Conservation (phyloP, 306 rosid species). For the Arachis hypogaea region DNA sequence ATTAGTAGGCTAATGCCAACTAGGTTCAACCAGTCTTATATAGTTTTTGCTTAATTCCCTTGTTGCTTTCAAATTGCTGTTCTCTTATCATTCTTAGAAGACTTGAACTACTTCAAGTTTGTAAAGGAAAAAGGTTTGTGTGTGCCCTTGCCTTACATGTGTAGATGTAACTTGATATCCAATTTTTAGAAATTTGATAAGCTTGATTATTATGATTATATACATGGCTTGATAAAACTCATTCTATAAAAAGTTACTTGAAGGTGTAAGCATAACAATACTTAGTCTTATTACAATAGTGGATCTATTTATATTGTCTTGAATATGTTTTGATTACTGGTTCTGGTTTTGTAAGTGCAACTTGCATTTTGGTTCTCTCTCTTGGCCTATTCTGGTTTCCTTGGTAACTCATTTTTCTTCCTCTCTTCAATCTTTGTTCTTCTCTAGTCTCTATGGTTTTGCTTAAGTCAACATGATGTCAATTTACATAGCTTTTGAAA, state of each 20-base stretch:
- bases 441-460: conserved; percentile 19
- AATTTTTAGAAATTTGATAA: no score
- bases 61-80: conserved; percentile 33
- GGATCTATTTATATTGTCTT: not conserved
- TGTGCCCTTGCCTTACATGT: not conserved
- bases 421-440: not conserved
- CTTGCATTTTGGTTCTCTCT: conserved; percentile 23
- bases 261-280: no score
- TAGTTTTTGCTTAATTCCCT: conserved; percentile 28
- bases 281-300: no score
- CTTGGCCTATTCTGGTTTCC: conserved; percentile 3
- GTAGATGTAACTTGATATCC: no score
- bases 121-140: conserved; percentile 26
- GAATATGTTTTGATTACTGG: conserved; percentile 28
- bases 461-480: conserved; percentile 29
- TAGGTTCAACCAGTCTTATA: conserved; percentile 18
- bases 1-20: conserved; percentile 35
- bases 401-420: conserved; percentile 8
- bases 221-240: no score
- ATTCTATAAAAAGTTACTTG: no score
- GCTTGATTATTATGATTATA: no score
- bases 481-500: conserved; percentile 6
- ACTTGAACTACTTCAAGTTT: conserved; percentile 32
- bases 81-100: conserved; percentile 31
- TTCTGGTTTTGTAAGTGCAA: conserved; percentile 28